Base-by-base conservation (phyloP, 1,139 yeast genomes). In the Wickerhamiella infanticola region DNA sequence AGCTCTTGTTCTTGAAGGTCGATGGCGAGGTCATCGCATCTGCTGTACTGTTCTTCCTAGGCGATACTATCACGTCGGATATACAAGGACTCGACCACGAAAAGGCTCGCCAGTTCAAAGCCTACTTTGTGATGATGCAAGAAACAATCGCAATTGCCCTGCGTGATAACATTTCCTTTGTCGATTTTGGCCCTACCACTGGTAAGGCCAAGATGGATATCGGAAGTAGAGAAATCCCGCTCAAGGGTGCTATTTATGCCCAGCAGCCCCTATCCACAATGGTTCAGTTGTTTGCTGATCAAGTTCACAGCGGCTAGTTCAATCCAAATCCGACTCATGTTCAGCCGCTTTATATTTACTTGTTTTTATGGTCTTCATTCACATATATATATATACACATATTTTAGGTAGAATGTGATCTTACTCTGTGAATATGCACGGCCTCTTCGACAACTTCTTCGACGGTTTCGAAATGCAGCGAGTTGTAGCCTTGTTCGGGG, bases 51-150 rank as follows among this genome's bases (percentile, higher is more conserved):
- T 68, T 68, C 57, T 51, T 72, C 35, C 58, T 69, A 23, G 73
- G 73, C 1, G 69, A 66, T 39, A 69, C 73, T 0, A 64, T 69
- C 44, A 69, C 73, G 1, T 64, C 70, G 5, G 73, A 69, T 51
- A 56, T 68, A 4, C 73, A 68, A 51, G 73, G 73, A 3, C 57
- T 69, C 26, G 65, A 68, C 47, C 70, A 68, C 47, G 71, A 66
- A 27, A 54, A 53, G 25, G 66, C 67, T 7, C 63, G 69, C 35
- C 58, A 65, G 44, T 65, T 64, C 51, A 68, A 67, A 50, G 72
- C 72, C 3, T 68, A 68, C 50, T 68, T 68, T 53, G 73, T 69
- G 26, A 69, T 69, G 73, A 68, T 68, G 73, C 73, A 68, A 54
- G 65, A 66, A 46, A 69, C 68, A 18, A 67, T 68, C 33, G 58